A percentile compares a stretch with the other conserved stretches of the same genome.
Evolutionary conservation across 164 flowering plant species (phyloP).

Genomic region (Aristolochia contorta): DNA sequence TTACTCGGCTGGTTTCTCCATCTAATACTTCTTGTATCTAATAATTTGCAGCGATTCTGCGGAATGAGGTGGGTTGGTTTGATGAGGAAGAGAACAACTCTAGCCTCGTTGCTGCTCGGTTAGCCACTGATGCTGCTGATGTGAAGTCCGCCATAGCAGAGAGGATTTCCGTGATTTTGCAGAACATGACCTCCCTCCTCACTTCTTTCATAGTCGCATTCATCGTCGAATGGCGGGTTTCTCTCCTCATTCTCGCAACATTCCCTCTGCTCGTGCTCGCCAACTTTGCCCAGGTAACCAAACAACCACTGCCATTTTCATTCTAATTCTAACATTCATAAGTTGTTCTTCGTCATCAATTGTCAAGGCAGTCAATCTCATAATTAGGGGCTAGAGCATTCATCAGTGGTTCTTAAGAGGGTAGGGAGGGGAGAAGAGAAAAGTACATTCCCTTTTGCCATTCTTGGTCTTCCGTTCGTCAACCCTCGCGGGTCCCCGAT

Average conservation of each 20-base stretch:
- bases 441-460: no score
- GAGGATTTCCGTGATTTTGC: conserved; percentile 90
- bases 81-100: conserved; percentile 97
- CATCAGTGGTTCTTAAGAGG: no score
- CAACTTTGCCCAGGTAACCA: conserved; percentile 94
- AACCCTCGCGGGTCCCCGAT: no score
- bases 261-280: conserved; percentile 96
- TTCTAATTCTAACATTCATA: no score
- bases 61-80: conserved; percentile 99
- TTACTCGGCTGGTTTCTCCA: background rate
- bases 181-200: conserved; percentile 96
- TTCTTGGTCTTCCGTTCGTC: no score
- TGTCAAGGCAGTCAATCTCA: no score
- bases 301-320: no score
- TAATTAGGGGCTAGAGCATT: no score
- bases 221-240: conserved; percentile 96
- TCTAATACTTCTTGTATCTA: background rate
- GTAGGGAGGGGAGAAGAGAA: no score
- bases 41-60: conserved; percentile 53
- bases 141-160: conserved; percentile 95
- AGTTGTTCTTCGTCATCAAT: no score
- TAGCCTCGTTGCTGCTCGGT: conserved; percentile 78
- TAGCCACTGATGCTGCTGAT: conserved; percentile 93
- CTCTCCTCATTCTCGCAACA: conserved; percentile 81
- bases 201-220: conserved; percentile 96